Percentiles rank a stretch among this genome's conserved stretches.
Evolutionary conservation across 2,329 filamentous ascomycete species (phyloP).

Genomic region (Epichloe typhina): DNA sequence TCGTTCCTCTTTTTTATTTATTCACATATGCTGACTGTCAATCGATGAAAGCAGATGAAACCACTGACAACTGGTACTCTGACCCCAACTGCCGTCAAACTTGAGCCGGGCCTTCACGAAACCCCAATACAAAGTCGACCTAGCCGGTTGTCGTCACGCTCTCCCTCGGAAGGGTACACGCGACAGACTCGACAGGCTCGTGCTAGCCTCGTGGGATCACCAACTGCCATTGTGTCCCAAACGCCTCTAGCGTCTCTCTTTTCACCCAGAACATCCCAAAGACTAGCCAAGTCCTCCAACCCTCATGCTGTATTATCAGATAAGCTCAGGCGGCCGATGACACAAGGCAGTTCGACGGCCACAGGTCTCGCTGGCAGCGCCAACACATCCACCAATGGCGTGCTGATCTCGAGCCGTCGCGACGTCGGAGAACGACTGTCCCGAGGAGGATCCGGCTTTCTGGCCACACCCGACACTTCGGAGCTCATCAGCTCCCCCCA

Average conservation of each 20-base stretch:
- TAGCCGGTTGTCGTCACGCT: slow-evolving; percentile 19
- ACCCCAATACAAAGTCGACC: slow-evolving; percentile 14
- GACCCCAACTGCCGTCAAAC: slow-evolving; percentile 15
- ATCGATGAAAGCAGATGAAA: slow-evolving; percentile 9
- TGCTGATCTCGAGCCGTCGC: slow-evolving; percentile 9
- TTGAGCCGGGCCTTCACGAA: slow-evolving; percentile 13
- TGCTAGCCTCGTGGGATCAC: slow-evolving; percentile 18
- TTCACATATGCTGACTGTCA: slow-evolving; percentile 1
- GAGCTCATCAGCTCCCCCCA: slow-evolving; percentile 23
- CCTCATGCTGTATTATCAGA: slow-evolving; percentile 20
- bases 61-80: slow-evolving; percentile 10
- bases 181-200: slow-evolving; percentile 18
- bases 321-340: slow-evolving; percentile 22
- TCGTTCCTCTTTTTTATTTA: not conserved
- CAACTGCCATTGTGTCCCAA: slow-evolving; percentile 7
- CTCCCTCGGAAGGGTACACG: slow-evolving; percentile 20
- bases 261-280: slow-evolving; percentile 13
- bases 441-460: slow-evolving; percentile 20
- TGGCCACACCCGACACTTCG: slow-evolving; percentile 46
- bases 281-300: slow-evolving; percentile 16
- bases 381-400: not conserved
- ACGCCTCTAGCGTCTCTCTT: slow-evolving; percentile 2
- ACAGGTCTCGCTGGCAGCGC: not conserved
- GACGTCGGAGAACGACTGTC: slow-evolving; percentile 13
- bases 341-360: slow-evolving; percentile 11